These are phyloP conservation scores for Schizothecium vesticola DNA, from an alignment of 495 filamentous ascomycete genomes.

Conservation along the genomic window DNA sequence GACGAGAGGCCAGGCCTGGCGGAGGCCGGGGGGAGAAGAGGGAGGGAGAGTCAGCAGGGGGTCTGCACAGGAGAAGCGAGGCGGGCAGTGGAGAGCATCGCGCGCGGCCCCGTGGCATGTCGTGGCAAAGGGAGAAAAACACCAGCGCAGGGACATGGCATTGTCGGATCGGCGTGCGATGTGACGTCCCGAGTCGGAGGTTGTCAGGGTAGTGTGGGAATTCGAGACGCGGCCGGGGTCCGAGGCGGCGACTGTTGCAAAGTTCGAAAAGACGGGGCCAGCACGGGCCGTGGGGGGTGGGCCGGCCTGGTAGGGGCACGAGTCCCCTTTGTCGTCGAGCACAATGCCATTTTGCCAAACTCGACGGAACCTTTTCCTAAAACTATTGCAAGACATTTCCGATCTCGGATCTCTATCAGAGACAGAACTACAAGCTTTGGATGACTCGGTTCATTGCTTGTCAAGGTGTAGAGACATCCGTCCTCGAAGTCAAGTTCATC, in stretches of 20 bases:
- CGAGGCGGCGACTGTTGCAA: slow-evolving; percentile 20
- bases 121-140: slow-evolving; percentile 11
- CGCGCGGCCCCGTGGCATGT: slow-evolving; percentile 2
- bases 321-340: slow-evolving; percentile 1
- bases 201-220: slow-evolving; percentile 5
- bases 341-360: not conserved
- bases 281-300: slow-evolving; percentile 5
- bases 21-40: not conserved
- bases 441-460: not conserved
- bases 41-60: not conserved
- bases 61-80: not conserved
- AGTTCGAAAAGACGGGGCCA: slow-evolving; percentile 2
- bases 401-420: fast-evolving
- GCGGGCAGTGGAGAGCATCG: not conserved
- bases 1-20: not conserved
- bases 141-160: slow-evolving; percentile 13
- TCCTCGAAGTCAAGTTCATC: not conserved
- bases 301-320: slow-evolving; percentile 1
- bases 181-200: slow-evolving; percentile 26
- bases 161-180: slow-evolving; percentile 32
- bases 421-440: not conserved
- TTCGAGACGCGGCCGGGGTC: slow-evolving; percentile 23
- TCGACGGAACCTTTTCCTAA: not conserved
- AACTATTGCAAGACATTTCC: not conserved
- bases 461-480: not conserved